Evolutionary conservation across 208 protist species (phyloP).

Genomic region (Acanthamoeba sp.): DNA sequence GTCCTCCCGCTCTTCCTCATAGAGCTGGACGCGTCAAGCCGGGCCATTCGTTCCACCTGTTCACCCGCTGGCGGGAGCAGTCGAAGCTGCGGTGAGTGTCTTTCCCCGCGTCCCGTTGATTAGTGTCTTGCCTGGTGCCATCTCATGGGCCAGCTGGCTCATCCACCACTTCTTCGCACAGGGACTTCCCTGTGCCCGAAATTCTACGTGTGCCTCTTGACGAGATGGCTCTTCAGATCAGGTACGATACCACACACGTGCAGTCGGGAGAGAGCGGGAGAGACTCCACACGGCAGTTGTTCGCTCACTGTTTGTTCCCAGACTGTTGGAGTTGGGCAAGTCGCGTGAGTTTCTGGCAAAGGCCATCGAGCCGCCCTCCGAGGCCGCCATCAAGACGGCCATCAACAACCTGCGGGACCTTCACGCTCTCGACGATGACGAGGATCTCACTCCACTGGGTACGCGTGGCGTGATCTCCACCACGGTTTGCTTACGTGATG

Average conservation of each 20-base stretch:
- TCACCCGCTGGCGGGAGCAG: constrained; percentile 86
- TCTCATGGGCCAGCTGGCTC: too few species aligned
- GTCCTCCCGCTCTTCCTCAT: too few species aligned
- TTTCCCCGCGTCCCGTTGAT: neutral
- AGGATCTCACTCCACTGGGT: constrained; percentile 91
- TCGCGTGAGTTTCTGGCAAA: constrained; percentile 78
- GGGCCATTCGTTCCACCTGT: constrained; percentile 96
- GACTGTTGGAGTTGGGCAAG: constrained; percentile 50
- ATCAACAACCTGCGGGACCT: constrained; percentile 90
- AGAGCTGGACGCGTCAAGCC: constrained; percentile 95
- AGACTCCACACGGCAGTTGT: too few species aligned
- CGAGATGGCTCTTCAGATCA: constrained; percentile 95
- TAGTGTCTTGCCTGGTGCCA: neutral
- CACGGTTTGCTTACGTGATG: too few species aligned
- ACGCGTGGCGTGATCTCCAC: neutral
- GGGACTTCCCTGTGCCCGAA: constrained; percentile 94
- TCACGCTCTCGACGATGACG: constrained; percentile 90
- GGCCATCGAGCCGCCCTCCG: constrained; percentile 80
- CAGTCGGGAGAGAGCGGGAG: neutral
- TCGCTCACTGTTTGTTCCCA: constrained; percentile 1
- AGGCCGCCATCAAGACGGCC: constrained; percentile 76
- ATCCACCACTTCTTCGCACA: neutral
- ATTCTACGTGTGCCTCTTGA: constrained; percentile 97
- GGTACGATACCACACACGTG: neutral
- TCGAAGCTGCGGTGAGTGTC: constrained; percentile 26